Evolutionary conservation across 331 rosid genomes (phyloP).

Genomic region (Acacia concinna): DNA sequence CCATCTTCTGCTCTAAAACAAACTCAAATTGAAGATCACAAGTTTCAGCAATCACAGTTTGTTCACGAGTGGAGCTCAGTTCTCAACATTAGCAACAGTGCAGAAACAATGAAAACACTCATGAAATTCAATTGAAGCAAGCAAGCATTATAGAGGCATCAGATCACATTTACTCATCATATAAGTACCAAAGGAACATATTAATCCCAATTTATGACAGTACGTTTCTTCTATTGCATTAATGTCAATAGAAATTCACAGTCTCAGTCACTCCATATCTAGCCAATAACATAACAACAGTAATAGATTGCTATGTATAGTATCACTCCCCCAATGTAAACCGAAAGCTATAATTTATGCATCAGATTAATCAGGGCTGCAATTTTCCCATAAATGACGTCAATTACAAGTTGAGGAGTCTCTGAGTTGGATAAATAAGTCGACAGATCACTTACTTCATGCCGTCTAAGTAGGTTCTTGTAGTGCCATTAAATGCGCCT

Average conservation of each 20-base stretch:
- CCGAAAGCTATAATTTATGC: not conserved
- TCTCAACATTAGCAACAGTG: conserved; percentile 1
- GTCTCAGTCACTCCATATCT: not conserved
- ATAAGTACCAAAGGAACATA: not conserved
- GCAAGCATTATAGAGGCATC: not conserved
- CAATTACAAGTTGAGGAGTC: not conserved
- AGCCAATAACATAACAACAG: not conserved
- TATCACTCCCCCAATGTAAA: not conserved
- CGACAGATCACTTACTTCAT: conserved; percentile 70
- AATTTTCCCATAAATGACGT: too few species aligned
- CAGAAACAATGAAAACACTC: conserved; percentile 10
- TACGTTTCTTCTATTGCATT: conserved; percentile 10
- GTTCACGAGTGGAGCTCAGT: not conserved
- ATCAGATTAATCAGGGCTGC: not conserved
- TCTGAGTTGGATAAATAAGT: conserved; percentile 9
- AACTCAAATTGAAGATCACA: conserved; percentile 17
- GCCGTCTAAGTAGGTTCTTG: conserved; percentile 92
- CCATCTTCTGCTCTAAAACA: conserved; percentile 88
- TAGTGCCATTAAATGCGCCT: conserved; percentile 97
- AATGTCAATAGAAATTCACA: not conserved
- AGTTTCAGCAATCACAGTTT: conserved; percentile 25
- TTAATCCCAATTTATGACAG: not conserved
- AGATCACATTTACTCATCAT: not conserved
- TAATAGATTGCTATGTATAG: not conserved
- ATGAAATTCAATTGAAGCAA: conserved; percentile 13